These are phyloP conservation scores for Entomortierella lignicola DNA, from an alignment of 192 early-diverging fungal genomes.

Conservation along the genomic window DNA sequence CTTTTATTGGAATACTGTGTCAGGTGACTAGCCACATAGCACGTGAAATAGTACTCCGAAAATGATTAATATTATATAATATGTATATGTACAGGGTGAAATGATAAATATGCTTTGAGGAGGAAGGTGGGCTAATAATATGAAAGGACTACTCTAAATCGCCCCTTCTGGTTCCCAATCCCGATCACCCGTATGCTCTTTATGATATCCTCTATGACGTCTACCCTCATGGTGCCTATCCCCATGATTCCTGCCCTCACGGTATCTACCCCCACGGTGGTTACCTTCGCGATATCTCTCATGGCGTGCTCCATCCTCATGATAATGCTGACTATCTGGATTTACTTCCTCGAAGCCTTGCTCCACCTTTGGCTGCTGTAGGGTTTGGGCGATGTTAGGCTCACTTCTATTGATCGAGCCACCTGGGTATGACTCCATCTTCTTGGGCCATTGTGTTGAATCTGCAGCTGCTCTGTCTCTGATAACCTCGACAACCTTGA, in stretches of 20 bases:
- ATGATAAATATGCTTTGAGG: background rate
- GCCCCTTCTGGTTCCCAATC: conserved; percentile 16
- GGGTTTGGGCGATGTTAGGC: background rate
- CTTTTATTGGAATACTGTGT: background rate
- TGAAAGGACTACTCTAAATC: background rate
- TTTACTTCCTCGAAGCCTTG: background rate
- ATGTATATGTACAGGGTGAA: background rate
- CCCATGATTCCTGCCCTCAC: background rate
- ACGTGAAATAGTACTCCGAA: too few species aligned
- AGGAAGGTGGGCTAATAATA: background rate
- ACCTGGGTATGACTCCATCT: conserved; percentile 31
- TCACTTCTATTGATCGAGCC: conserved; percentile 12
- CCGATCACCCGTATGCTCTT: background rate
- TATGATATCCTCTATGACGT: background rate
- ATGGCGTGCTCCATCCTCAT: too few species aligned
- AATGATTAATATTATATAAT: too few species aligned
- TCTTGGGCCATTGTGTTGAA: conserved; percentile 15
- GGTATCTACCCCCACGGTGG: background rate
- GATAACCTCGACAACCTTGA: conserved; percentile 24
- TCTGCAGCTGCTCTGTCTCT: background rate
- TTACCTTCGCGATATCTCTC: too few species aligned
- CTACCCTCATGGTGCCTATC: background rate
- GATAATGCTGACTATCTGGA: background rate
- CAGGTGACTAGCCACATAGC: too few species aligned
- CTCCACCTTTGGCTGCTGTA: background rate